These are phyloP conservation scores for Chloris gayana DNA, from an alignment of 176 grass and related monocot genomes.

Conservation along the genomic window DNA sequence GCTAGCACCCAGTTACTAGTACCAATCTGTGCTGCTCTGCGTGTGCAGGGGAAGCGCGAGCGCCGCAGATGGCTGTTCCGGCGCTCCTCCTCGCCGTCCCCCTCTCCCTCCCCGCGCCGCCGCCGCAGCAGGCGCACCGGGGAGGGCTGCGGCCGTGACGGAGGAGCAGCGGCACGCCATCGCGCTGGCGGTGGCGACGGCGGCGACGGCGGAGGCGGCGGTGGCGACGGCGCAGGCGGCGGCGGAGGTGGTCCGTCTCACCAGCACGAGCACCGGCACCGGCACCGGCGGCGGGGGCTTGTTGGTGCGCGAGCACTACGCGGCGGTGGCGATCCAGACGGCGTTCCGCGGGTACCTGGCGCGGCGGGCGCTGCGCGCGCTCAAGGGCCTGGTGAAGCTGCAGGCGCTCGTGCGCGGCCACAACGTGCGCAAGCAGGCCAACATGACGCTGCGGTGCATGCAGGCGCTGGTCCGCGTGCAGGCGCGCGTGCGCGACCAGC, in stretches of 20 bases:
- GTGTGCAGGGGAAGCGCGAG: conserved; percentile 68
- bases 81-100: conserved; percentile 49
- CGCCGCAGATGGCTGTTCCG: conserved; percentile 83
- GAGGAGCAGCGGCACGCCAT: conserved; percentile 86
- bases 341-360: conserved; percentile 89
- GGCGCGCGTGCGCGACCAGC: conserved; percentile 83
- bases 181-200: conserved; percentile 78
- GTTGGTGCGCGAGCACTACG: conserved; percentile 60
- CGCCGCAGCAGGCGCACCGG: not conserved
- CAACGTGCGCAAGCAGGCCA: conserved; percentile 94
- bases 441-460: conserved; percentile 97
- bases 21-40: too few relatives aligned
- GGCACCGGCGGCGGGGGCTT: conserved; percentile 5
- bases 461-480: conserved; percentile 92
- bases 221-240: conserved; percentile 90
- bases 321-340: conserved; percentile 77
- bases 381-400: conserved; percentile 89
- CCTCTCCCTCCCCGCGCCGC: conserved; percentile 19
- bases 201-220: conserved; percentile 79
- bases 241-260: conserved; percentile 86
- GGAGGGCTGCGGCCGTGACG: conserved; percentile 35
- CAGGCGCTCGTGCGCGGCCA: conserved; percentile 95
- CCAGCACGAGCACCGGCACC: conserved; percentile 28
- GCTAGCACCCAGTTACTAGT: too few relatives aligned
- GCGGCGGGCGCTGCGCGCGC: conserved; percentile 73